Evolutionary conservation across 768 basidiomycete genomes (phyloP).

Genomic region (Mycena olivaceomarginata): DNA sequence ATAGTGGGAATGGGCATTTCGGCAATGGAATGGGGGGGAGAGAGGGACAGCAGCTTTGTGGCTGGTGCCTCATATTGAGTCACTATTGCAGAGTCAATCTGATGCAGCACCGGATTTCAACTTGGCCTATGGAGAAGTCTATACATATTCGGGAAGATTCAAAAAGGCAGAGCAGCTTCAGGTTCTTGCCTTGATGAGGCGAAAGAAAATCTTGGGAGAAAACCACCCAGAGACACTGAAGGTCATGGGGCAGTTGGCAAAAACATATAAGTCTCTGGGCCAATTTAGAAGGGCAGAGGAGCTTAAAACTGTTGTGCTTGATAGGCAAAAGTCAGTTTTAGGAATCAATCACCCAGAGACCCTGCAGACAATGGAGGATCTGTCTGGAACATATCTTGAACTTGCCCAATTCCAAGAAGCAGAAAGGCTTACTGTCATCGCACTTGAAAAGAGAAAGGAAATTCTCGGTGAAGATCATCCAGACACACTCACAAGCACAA

Average conservation of each 20-base stretch:
- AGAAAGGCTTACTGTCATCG: background rate
- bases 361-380: background rate
- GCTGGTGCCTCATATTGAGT: too few relatives aligned
- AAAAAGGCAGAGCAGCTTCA: background rate
- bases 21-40: background rate
- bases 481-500: background rate
- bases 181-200: background rate
- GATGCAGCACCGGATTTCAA: background rate
- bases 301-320: background rate
- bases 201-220: background rate
- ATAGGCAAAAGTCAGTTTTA: background rate
- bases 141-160: background rate
- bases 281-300: background rate
- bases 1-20: conserved; percentile 1
- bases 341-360: background rate
- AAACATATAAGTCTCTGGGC: background rate
- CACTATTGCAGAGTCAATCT: background rate
- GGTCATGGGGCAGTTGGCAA: background rate
- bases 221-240: background rate
- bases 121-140: background rate
- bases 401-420: background rate
- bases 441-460: background rate
- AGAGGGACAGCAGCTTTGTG: background rate
- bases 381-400: background rate
- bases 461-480: background rate